Evolutionary conservation across 1,284 basidiomycete species (phyloP).

Genomic region (Tetrapyrgos nigripes): DNA sequence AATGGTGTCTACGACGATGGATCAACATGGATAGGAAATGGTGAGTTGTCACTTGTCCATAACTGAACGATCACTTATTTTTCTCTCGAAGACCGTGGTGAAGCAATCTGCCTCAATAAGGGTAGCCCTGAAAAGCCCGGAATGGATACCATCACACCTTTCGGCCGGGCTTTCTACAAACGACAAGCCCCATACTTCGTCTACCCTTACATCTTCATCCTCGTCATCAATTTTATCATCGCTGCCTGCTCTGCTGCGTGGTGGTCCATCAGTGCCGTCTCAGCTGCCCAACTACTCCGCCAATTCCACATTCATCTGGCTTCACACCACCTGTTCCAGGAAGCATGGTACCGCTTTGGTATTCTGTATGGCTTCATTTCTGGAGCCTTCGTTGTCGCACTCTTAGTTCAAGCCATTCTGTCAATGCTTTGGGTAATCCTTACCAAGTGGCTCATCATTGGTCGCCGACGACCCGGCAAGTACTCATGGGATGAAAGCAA

Average conservation of each 20-base stretch:
- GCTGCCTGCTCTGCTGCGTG: conserved; percentile 43
- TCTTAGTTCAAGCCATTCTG: conserved; percentile 42
- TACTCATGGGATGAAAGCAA: conserved; percentile 51
- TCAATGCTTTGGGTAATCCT: conserved; percentile 44
- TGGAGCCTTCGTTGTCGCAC: conserved; percentile 40
- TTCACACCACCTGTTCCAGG: conserved; percentile 35
- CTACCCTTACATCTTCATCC: conserved; percentile 45
- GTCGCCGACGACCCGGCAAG: conserved; percentile 40
- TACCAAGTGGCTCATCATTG: conserved; percentile 49
- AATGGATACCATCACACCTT: conserved; percentile 47
- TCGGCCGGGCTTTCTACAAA: conserved; percentile 54
- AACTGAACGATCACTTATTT: neutral
- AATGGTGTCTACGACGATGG: conserved; percentile 46
- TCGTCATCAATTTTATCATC: conserved; percentile 41
- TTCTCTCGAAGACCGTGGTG: conserved; percentile 33
- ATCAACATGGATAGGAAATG: conserved; percentile 54
- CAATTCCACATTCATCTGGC: conserved; percentile 36
- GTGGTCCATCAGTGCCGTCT: conserved; percentile 48
- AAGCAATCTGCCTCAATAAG: conserved; percentile 44
- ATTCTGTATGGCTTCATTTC: conserved; percentile 45
- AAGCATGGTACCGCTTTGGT: conserved; percentile 41
- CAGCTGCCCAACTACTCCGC: conserved; percentile 44
- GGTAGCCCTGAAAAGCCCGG: conserved; percentile 23
- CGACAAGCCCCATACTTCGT: conserved; percentile 50
- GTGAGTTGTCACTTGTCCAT: conserved; percentile 19